These are phyloP conservation scores for Byssochlamys sp. DNA, from an alignment of 2,329 filamentous ascomycete genomes.

Conservation along the genomic window DNA sequence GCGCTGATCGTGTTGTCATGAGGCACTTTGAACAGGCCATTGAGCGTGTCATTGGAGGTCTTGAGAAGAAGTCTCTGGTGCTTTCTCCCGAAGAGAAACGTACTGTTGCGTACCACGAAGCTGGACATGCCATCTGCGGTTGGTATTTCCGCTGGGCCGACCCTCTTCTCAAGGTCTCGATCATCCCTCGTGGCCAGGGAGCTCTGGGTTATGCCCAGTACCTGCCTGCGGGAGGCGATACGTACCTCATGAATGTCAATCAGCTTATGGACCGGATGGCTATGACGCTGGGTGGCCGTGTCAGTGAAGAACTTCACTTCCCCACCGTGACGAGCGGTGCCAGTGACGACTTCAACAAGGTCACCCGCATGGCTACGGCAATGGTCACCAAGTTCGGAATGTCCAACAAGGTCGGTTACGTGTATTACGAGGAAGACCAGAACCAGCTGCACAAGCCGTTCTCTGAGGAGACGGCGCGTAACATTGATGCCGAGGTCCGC, in stretches of 20 bases:
- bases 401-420: conserved; percentile 83
- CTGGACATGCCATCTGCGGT: conserved; percentile 93
- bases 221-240: conserved; percentile 71
- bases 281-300: conserved; percentile 92
- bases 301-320: conserved; percentile 94
- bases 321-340: conserved; percentile 91
- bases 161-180: conserved; percentile 92
- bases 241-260: conserved; percentile 88
- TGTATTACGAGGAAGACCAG: conserved; percentile 78
- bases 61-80: conserved; percentile 95
- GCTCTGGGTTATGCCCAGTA: conserved; percentile 95
- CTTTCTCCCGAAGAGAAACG: conserved; percentile 88
- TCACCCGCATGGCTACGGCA: conserved; percentile 84
- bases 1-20: conserved; percentile 74
- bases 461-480: conserved; percentile 82
- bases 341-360: conserved; percentile 96
- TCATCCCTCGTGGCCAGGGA: conserved; percentile 90
- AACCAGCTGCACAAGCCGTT: conserved; percentile 88
- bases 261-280: conserved; percentile 99
- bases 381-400: conserved; percentile 99
- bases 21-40: conserved; percentile 93
- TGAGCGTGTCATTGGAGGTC: conserved; percentile 87
- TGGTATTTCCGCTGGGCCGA: conserved; percentile 98
- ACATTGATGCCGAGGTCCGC: conserved; percentile 84
- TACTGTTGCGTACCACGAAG: conserved; percentile 95